Evolutionary conservation across 2,329 filamentous ascomycete species (phyloP).

Genomic region (Aspergillus tamarii): DNA sequence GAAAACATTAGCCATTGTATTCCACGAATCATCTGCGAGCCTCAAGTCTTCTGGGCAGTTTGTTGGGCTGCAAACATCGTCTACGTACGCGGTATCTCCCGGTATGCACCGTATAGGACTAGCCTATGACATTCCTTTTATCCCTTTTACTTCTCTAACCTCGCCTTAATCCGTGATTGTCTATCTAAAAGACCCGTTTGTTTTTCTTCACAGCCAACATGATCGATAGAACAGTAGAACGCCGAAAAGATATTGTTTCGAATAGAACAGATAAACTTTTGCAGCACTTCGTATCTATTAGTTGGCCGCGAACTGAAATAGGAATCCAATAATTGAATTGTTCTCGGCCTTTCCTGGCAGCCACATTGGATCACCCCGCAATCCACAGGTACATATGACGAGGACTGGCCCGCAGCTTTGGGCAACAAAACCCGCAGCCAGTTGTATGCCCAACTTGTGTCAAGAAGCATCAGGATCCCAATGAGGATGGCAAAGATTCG

Average conservation of each 20-base stretch:
- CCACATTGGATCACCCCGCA: constrained; percentile 4
- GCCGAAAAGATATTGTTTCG: background rate
- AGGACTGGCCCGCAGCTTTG: constrained; percentile 25
- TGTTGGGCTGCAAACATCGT: constrained; percentile 5
- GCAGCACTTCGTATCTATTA: background rate
- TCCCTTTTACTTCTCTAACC: background rate
- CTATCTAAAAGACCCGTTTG: background rate
- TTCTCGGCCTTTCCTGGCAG: constrained; percentile 4
- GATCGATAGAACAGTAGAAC: background rate
- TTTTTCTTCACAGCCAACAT: background rate
- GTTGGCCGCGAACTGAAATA: background rate
- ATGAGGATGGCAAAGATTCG: constrained; percentile 20
- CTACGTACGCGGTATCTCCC: background rate
- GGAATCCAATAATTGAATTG: constrained; percentile 12
- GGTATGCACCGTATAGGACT: background rate
- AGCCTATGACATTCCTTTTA: background rate
- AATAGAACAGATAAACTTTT: background rate
- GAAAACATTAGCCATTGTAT: background rate
- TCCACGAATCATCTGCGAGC: background rate
- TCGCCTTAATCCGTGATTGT: background rate
- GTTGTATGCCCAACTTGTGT: constrained; percentile 33
- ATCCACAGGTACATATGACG: constrained; percentile 5
- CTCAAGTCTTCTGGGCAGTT: background rate
- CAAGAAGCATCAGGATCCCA: constrained; percentile 17
- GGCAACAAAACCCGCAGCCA: constrained; percentile 30